Evolutionary conservation across 345 rosid genomes (phyloP).

Genomic region (Dipteronia sinensis): DNA sequence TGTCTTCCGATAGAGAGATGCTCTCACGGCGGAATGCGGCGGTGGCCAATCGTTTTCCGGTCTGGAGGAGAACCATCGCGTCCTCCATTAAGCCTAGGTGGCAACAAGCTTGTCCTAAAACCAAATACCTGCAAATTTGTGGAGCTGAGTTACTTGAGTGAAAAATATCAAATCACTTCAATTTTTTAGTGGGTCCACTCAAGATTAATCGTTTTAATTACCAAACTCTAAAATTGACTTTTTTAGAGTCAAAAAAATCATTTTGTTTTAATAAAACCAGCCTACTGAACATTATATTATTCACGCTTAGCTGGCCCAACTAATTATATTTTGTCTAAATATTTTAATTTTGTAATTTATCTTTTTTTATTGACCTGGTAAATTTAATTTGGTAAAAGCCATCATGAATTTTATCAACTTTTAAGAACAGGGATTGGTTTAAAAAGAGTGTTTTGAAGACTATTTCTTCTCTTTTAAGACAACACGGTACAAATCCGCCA

Average conservation of each 20-base stretch:
- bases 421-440: neutral
- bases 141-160: neutral
- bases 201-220: neutral
- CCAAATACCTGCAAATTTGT: constrained; percentile 54
- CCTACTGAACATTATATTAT: neutral
- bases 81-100: constrained; percentile 96
- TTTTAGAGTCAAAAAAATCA: neutral
- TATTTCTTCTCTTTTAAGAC: neutral
- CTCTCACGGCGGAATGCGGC: constrained; percentile 95
- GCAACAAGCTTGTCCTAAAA: constrained; percentile 91
- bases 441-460: neutral
- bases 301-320: neutral
- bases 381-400: neutral
- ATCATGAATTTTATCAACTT: neutral
- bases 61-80: constrained; percentile 91
- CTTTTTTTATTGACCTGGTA: neutral
- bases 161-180: neutral
- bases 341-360: no score
- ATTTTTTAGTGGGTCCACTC: neutral
- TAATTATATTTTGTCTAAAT: neutral
- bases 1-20: constrained; percentile 85
- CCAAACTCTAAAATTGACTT: neutral
- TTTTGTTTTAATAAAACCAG: neutral
- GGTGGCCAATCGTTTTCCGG: constrained; percentile 86
- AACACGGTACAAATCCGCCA: neutral